Conservation (phyloP, 2,329 filamentous ascomycete species). For the Drechslerella stenobrocha region DNA sequence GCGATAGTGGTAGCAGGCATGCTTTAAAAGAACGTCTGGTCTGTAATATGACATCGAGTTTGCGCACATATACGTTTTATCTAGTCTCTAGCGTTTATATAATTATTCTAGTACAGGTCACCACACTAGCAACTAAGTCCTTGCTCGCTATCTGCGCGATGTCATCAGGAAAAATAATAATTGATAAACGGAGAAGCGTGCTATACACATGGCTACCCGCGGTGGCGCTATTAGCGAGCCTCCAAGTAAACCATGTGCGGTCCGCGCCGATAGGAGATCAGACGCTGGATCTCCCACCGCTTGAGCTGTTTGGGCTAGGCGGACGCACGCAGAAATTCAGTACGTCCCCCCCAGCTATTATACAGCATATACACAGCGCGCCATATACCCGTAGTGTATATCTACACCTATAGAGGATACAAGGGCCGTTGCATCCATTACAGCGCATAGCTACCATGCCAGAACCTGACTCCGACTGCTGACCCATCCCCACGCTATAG, state of each 20-base stretch:
- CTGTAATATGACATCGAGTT: too few species aligned
- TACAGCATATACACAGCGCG: neutral
- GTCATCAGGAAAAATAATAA: neutral
- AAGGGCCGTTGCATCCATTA: too few species aligned
- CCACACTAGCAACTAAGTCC: too few species aligned
- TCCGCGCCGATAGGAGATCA: neutral
- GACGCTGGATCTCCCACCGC: neutral
- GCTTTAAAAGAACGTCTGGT: too few species aligned
- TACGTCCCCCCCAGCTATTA: neutral
- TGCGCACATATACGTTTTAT: too few species aligned
- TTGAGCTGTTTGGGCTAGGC: neutral
- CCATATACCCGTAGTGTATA: neutral
- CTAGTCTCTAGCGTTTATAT: too few species aligned
- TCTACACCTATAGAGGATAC: too few species aligned
- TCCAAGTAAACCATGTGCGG: neutral
- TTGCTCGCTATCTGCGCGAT: too few species aligned
- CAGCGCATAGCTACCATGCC: too few species aligned
- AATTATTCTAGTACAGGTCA: too few species aligned
- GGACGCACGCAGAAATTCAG: conserved; percentile 2
- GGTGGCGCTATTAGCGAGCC: neutral
- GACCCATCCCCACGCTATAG: conserved; percentile 7
- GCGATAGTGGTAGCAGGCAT: too few species aligned
- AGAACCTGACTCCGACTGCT: too few species aligned
- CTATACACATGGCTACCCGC: neutral
- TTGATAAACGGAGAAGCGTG: neutral